Base-by-base conservation (phyloP, 225 moss, liverwort and hornwort genomes). In the Pleurozium schreberi region DNA sequence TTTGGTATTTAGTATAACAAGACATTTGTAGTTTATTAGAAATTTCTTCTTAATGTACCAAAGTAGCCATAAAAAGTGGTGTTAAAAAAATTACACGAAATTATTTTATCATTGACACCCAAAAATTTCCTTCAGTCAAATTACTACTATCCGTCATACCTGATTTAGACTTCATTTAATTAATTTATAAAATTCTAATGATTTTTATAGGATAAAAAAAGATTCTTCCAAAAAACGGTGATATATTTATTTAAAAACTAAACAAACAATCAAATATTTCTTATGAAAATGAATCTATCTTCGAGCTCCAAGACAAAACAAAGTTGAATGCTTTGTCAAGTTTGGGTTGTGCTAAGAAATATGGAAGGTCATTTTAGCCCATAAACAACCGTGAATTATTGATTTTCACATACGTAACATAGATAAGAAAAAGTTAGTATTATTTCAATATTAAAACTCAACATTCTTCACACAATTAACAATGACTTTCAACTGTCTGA, bases 271-370 rank as follows among this genome's bases (percentile, higher is more conserved):
- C 3, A 43, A 28, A 28, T 43, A 2, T 10, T 28, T 27, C n/a
- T 71, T 16, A 10, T 28, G 4, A 71, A 45, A 73, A 28, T 9
- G 3, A 30, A 18, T 33, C 33, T 49, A 20, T 20, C 2, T 49
- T 49, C 0, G 3, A 75, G 5, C 4, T 75, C 1, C 2, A 75
- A 33, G 1, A 34, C 0, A 5, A 31, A 52, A 34, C 30, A 17
- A 28, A 45, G 2, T 18, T 33, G 7, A 19, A 13, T 34, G 0
- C 34, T 2, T 22, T 52, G 21, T 33, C 0, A 2, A 0, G 1
- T 1, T 34, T 34, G 11, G 34, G 1, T 34, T 13, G 8, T 14
- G 0, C 8, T 34, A 22, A 34, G 52, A 21, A 0, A 14, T 14
- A 36, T 76, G 1, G 25, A 74, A 47, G 30, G 20, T 76, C 21